Evolutionary conservation across 257 asterid species (phyloP), one percentile per base, ranked within the genome.

Genomic region (Salvia miltiorrhiza): DNA sequence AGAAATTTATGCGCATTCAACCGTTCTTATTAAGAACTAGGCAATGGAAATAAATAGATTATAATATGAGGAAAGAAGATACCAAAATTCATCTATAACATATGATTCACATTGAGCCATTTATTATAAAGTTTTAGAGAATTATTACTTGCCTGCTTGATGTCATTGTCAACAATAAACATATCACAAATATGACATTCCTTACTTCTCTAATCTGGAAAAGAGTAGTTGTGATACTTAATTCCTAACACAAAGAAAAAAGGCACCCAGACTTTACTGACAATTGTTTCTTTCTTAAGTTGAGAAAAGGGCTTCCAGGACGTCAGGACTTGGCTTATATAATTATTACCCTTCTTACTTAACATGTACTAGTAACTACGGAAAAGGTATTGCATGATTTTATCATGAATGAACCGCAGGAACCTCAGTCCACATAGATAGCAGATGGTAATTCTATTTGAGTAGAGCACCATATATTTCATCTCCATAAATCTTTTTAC

Each of bases 311-410:
- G 28, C 12, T 28, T 26, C 37, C n/a, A n/a, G n/a, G n/a, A n/a
- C n/a, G n/a, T n/a, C 48, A 16, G 3, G 60, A 49, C 61, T 60
- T 71, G 47, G 64, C 39, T 50, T 7, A 45, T 32, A 33, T 11
- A 9, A 35, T 14, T 35, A n/a, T n/a, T n/a, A n/a, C 21, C 30
- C 10, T 13, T 39, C 59, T 50, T 9, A 24, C 19, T 21, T 23
- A 53, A 40, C 37, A 23, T 35, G 8, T 50, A 61, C 48, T 20
- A 32, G 12, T 26, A 23, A n/a, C n/a, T n/a, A 64, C 30, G 11
- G 9, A 64, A 64, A 24, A 17, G 61, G n/a, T 39, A 39, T 71
- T 20, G 44, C 69, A 49, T 33, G 60, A 44, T 70, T 57, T 48
- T 5, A 47, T 21, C 43, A 14, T 33, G 55, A 4, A 16, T 49